Base-by-base conservation (phyloP, 306 rosid species). In the Prunus fruticosa region DNA sequence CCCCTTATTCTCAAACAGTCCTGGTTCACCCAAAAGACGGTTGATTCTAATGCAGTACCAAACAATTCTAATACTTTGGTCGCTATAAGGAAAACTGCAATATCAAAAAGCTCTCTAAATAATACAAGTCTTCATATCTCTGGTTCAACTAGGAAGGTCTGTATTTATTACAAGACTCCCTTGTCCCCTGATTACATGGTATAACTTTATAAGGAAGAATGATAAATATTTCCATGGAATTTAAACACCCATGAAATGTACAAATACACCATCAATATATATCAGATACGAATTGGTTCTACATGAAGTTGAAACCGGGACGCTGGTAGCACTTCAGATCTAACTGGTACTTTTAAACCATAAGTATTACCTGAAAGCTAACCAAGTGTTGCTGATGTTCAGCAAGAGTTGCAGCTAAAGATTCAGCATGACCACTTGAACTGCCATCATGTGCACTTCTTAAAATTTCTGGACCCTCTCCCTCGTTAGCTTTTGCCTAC, bases 341-440 rank as follows among this genome's bases (percentile, higher is more conserved):
- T 70, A 57, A 50, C 69, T 76, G 69, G 65, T 60, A 74, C 76
- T 65, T 22, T 18, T 18, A 41, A 58, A 14, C 46, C 19, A 28
- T 27, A 76, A 46, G 68, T 68, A 76, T 70, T 86, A 96, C 99
- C 99, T 96, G 99, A 89, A 92, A 91, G 89, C 99, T 96, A 79
- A 97, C 96, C 58, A 96, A 84, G 86, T 96, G 99, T 79, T 96
- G 99, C 84, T 96, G 99, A 85, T 96, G 99, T 84, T 96, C 99
- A 25, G 97, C 86, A 79, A 96, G 98, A 84, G 98, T 91, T 86
- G 93, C 92, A 32, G 93, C 90, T 79, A 96, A 86, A 79, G 96
- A 92, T 77, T 90, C 99, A 1, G 98, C 89, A 82, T 92, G 99
- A 64, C 99, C 96, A 86, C 93, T 85, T 46, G 97, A 82, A 73